Conservation (phyloP, 2,329 filamentous ascomycete genomes). For the Huntiella decipiens region DNA sequence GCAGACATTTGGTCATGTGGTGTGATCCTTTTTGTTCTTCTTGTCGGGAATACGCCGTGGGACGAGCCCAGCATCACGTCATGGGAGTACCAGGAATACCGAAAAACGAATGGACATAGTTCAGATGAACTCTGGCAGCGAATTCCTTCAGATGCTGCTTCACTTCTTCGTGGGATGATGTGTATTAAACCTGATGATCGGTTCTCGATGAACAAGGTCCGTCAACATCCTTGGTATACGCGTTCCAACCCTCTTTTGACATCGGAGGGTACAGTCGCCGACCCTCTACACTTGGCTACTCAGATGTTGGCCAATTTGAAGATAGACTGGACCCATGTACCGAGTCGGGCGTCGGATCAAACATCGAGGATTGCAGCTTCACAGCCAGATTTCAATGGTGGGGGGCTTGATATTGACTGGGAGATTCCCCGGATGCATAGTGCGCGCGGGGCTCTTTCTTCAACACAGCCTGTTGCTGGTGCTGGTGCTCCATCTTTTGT, state of each 20-base stretch:
- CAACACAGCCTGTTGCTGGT: conserved; percentile 27
- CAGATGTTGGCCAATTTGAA: conserved; percentile 81
- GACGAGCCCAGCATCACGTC: conserved; percentile 73
- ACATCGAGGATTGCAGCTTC: conserved; percentile 29
- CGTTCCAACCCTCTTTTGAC: conserved; percentile 60
- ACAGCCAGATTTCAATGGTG: conserved; percentile 37
- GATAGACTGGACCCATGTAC: conserved; percentile 51
- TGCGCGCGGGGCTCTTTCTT: conserved; percentile 21
- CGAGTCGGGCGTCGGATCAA: conserved; percentile 21
- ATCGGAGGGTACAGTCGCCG: conserved; percentile 51
- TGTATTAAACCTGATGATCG: conserved; percentile 54
- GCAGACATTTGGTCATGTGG: conserved; percentile 96
- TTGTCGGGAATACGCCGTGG: conserved; percentile 96
- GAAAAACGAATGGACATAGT: conserved; percentile 59
- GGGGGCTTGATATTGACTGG: conserved; percentile 70
- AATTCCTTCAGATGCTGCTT: conserved; percentile 54
- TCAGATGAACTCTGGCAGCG: conserved; percentile 71
- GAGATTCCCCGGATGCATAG: conserved; percentile 50
- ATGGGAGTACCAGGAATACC: conserved; percentile 83
- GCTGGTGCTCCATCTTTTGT: background rate
- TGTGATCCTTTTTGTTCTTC: conserved; percentile 86
- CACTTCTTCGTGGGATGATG: conserved; percentile 84
- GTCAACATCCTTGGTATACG: conserved; percentile 89
- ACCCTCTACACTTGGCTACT: conserved; percentile 74
- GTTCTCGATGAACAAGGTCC: conserved; percentile 73